Base-by-base conservation (phyloP, 805 yeast genomes). In the Barnettozyma sucrosica region DNA sequence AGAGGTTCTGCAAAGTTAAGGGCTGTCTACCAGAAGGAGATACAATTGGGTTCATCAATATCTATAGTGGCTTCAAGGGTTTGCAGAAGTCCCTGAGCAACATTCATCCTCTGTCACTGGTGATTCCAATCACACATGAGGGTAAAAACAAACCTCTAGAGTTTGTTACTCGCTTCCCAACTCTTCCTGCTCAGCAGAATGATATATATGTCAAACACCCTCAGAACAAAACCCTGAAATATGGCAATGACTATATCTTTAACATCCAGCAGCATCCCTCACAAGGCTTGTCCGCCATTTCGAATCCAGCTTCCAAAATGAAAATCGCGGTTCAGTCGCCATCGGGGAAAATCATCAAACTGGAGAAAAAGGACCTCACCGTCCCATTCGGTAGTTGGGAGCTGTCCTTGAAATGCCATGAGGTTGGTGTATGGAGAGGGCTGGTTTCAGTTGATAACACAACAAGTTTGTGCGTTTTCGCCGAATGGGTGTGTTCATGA, bases 151-250 rank as follows among this genome's bases (percentile, higher is more conserved):
- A 77, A 56, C 75, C 78, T 11, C 74, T 81, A 43, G 81, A 81
- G 51, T 85, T 89, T 63, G 87, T 86, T 16, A 79, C 80, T 18
- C 69, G 88, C 45, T 82, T 77, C 54, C 89, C 93, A 2, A 80
- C 92, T 0, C 82, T 85, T 16, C 81, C 77, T 50, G 76, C 83
- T 25, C 80, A 77, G 58, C 72, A 74, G 39, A 79, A 82, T 51
- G 99, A 92, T 62, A 64, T 89, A 42, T 93, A 92, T 64, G 77
- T 93, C 48, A 74, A 79, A 46, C 88, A 85, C 54, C 99, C 99
- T 2, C 98, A 92, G 63, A 77, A 83, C 51, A 77, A 75, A 55
- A 72, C 76, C 49, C 66, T 93, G 42, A 66, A 74, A 8, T 68
- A 66, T 18, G 79, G 79, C 19, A 79, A 77, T 48, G 74, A 79